Percentiles rank a stretch among this genome's conserved stretches.
phyloP scores from a whole-genome alignment of 257 asterid species.

The Ilex asprella region DNA sequence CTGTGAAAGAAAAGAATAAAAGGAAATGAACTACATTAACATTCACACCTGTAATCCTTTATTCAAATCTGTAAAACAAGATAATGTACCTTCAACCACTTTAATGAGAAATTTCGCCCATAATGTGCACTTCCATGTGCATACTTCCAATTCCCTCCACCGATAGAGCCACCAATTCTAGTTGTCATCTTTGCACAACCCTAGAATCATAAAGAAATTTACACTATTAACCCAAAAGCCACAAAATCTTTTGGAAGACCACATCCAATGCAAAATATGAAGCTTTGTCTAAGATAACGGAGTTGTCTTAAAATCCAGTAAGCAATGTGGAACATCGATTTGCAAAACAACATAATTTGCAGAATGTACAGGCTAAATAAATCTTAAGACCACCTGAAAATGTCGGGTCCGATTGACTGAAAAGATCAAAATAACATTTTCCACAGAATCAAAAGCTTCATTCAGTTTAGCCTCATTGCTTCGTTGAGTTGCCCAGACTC shows the following conservation, averaged over 20 bases:
- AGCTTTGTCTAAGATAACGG: not conserved
- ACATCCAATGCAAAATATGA: constrained; percentile 2
- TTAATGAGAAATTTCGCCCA: constrained; percentile 85
- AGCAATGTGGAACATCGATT: not conserved
- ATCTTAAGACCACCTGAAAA: constrained; percentile 64
- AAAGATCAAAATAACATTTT: constrained; percentile 85
- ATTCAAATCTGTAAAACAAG: not conserved
- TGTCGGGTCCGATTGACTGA: constrained; percentile 90
- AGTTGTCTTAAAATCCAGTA: too few relatives aligned
- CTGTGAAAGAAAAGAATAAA: not conserved
- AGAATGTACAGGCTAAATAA: not conserved
- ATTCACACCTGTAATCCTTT: not conserved
- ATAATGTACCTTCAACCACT: constrained; percentile 78
- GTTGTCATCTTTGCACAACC: constrained; percentile 99
- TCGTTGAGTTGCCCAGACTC: constrained; percentile 99
- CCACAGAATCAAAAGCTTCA: constrained; percentile 95
- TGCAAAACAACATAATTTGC: not conserved
- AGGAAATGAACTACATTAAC: not conserved
- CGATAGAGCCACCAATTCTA: constrained; percentile 70
- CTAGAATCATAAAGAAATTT: constrained; percentile 33
- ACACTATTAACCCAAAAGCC: not conserved
- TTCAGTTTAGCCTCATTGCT: constrained; percentile 97
- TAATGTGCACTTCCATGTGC: constrained; percentile 95
- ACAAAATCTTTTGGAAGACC: too few relatives aligned
- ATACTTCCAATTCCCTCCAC: constrained; percentile 99